Evolutionary conservation across 176 grass and related monocot genomes (phyloP), one percentile per base, ranked within the genome.

Genomic region (Tillandsia leiboldiana): DNA sequence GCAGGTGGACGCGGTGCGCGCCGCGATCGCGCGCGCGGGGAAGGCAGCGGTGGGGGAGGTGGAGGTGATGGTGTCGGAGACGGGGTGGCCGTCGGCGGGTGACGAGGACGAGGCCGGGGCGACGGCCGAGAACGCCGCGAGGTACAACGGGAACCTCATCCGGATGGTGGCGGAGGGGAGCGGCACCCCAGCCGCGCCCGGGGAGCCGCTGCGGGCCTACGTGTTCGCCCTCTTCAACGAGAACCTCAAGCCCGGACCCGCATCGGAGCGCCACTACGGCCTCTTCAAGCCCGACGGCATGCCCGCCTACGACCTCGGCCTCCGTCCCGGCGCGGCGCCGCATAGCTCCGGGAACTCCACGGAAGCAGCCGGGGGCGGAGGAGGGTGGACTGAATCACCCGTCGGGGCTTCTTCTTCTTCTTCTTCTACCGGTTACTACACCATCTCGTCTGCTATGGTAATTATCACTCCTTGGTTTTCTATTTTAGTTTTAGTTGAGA

Each of bases 181-280:
- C 56, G 92, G 92, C 4, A 91, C 92, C 1, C 92, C 92, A n/a
- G 78, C 83, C 0, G 75, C 78, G 17, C 88, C 92, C 0, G 63
- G 66, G 0, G 72, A 88, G 69, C 23, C 92, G 24, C 73, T 96
- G 67, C 80, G 79, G 61, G 88, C 91, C 48, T 96, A 91, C 67
- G 92, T 96, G 18, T 96, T 96, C 79, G 92, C 88, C 7, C 80
- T 96, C 7, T 96, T 96, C 80, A 96, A 96, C 2, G 92, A 96
- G 76, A 79, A 96, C 79, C 81, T 82, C 59, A 96, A 91, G 67
- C 92, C 92, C 1, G 92, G 92, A 0, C 88, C 92, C 1, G 69
- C 88, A 11, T 91, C 92, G 3, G 92, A 96, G 83, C 72, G 92
- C 9, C 88, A 96, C 8, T 96, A 96, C 22, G 92, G 92, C 1